A percentile compares a stretch with the other conserved stretches of the same genome.
These are phyloP conservation scores for Gliomastix tumulicola DNA, from an alignment of 2,329 filamentous ascomycete species.

Conservation along the genomic window DNA sequence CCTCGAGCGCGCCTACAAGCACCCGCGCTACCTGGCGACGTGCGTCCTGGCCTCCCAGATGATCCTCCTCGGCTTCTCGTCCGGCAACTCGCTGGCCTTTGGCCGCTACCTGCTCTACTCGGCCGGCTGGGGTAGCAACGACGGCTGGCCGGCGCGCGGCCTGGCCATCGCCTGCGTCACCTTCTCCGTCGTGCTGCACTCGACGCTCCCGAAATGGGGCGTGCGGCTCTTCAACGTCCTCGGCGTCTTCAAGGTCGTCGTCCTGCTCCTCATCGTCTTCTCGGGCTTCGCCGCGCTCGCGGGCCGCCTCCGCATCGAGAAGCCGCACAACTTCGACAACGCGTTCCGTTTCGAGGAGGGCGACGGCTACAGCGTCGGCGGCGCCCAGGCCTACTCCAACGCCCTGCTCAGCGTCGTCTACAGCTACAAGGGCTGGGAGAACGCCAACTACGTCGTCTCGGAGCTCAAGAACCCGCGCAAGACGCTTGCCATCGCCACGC, in stretches of 20 bases:
- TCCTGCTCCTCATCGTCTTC: slow-evolving; percentile 55
- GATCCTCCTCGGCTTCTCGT: slow-evolving; percentile 54
- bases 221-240: slow-evolving; percentile 52
- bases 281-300: slow-evolving; percentile 51
- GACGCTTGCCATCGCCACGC: slow-evolving; percentile 48
- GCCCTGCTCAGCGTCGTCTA: slow-evolving; percentile 53
- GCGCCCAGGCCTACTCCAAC: slow-evolving; percentile 46
- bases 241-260: slow-evolving; percentile 52
- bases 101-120: slow-evolving; percentile 52
- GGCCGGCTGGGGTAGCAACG: slow-evolving; percentile 34
- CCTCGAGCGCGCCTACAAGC: slow-evolving; percentile 54
- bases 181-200: slow-evolving; percentile 46
- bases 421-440: slow-evolving; percentile 58
- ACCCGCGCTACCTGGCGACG: slow-evolving; percentile 50
- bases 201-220: slow-evolving; percentile 47
- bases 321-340: slow-evolving; percentile 51
- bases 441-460: slow-evolving; percentile 54
- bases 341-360: slow-evolving; percentile 39
- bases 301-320: slow-evolving; percentile 36
- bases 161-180: slow-evolving; percentile 48
- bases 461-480: slow-evolving; percentile 48
- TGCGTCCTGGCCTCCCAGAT: slow-evolving; percentile 55
- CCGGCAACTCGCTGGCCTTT: slow-evolving; percentile 51
- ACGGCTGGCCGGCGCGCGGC: slow-evolving; percentile 50
- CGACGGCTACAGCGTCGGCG: slow-evolving; percentile 37